phyloP scores from a whole-genome alignment of 1,284 basidiomycete genomes.

The Papiliotrema terrestris region DNA sequence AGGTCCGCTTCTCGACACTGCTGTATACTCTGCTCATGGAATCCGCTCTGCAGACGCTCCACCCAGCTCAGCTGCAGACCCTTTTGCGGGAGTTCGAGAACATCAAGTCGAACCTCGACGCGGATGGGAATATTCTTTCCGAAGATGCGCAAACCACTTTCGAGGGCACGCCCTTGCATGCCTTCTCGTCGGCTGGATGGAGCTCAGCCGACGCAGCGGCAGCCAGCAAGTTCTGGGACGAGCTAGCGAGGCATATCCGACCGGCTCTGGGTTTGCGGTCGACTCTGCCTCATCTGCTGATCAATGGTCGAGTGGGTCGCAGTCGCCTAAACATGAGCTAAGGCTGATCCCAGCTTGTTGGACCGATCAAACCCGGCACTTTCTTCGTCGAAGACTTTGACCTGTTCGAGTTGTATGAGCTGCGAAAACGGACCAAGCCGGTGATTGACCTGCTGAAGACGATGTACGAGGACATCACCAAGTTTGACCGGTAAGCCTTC shows the following conservation, averaged over 20 bases:
- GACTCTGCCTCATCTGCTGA: conserved; percentile 61
- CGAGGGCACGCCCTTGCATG: conserved; percentile 10
- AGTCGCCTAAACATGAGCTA: background rate
- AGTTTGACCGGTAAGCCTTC: conserved; percentile 52
- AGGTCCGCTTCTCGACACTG: conserved; percentile 34
- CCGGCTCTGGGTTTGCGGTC: conserved; percentile 55
- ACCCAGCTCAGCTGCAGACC: conserved; percentile 31
- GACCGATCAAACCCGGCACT: conserved; percentile 57
- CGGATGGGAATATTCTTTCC: conserved; percentile 12
- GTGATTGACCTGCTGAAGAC: conserved; percentile 62
- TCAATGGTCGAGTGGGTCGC: conserved; percentile 73
- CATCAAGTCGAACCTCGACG: conserved; percentile 18
- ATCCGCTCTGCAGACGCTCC: conserved; percentile 19
- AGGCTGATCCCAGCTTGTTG: conserved; percentile 56
- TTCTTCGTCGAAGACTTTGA: conserved; percentile 67
- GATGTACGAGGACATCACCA: conserved; percentile 51
- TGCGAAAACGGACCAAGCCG: conserved; percentile 63
- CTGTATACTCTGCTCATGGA: conserved; percentile 37
- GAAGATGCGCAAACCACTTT: conserved; percentile 4
- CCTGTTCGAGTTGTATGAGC: conserved; percentile 67
- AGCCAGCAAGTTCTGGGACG: conserved; percentile 41
- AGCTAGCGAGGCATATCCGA: conserved; percentile 18
- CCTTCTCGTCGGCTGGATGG: conserved; percentile 24
- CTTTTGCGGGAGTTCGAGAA: conserved; percentile 34
- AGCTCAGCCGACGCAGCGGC: conserved; percentile 23